These are phyloP conservation scores for Boeremia exigua DNA, from an alignment of 2,329 filamentous ascomycete species.

Conservation along the genomic window DNA sequence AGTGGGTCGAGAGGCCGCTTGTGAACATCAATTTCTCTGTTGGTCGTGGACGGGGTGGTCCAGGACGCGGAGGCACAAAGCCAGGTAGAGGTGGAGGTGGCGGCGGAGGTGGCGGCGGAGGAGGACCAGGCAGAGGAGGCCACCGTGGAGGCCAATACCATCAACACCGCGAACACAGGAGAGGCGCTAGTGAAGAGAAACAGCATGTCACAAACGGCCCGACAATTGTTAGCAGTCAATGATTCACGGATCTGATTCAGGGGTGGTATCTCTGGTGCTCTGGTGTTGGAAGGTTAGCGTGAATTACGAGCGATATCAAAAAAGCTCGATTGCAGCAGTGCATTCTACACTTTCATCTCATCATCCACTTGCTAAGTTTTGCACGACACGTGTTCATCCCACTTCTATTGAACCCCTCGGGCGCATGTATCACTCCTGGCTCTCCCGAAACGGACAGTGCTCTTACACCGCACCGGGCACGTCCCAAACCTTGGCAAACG, in stretches of 20 bases:
- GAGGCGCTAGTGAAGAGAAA: slow-evolving; percentile 10
- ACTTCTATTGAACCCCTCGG: too few relatives aligned
- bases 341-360: background rate
- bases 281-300: slow-evolving; percentile 11
- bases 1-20: slow-evolving; percentile 70
- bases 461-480: slow-evolving; percentile 9
- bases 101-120: slow-evolving; percentile 3
- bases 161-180: slow-evolving; percentile 10
- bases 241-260: slow-evolving; percentile 3
- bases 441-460: too few relatives aligned
- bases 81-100: slow-evolving; percentile 1
- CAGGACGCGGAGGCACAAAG: slow-evolving; percentile 13
- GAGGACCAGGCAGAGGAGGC: slow-evolving; percentile 8
- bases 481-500: slow-evolving; percentile 55
- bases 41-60: slow-evolving; percentile 35
- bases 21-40: slow-evolving; percentile 45
- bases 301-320: background rate
- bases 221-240: slow-evolving; percentile 15
- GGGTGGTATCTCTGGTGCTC: slow-evolving; percentile 4
- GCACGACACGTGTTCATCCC: too few relatives aligned
- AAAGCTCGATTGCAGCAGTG: background rate
- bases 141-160: slow-evolving; percentile 10
- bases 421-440: background rate
- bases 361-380: background rate
- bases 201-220: slow-evolving; percentile 9